Base-by-base conservation (phyloP, 768 basidiomycete species). In the Sporobolomyces phaffii region DNA sequence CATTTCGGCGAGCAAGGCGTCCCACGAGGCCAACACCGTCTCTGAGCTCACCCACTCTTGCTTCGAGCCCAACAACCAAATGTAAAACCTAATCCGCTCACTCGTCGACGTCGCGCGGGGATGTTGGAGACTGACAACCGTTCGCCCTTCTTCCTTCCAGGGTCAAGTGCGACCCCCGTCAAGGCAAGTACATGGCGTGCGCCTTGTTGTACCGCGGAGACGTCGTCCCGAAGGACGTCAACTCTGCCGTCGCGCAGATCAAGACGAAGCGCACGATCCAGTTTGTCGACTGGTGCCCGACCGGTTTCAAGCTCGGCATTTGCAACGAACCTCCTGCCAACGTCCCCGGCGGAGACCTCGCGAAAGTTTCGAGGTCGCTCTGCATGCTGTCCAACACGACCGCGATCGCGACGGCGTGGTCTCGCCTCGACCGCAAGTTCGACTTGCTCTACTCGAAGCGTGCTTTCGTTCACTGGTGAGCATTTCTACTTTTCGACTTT, bases 341-440 rank as follows among this genome's bases (percentile, higher is more conserved):
- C 68, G 90, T 98, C 44, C 93, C 94, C 59, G 87, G 89, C 38
- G 94, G 94, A 65, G 94, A 98, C 75, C 86, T 97, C 72, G 94
- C 94, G 53, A 92, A 92, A 83, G 85, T 87, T 43, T 87, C 86
- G 50, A 88, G 94, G 75, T 92, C 90, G 77, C 84, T 98, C 74
- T 98, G 94, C 84, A 97, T 96, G 93, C 82, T 98, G 73, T 92
- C 91, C 74, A 92, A 91, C 81, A 92, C 90, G 63, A 91, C 90
- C 47, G 86, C 91, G 59, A 97, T 97, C 78, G 91, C 91, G 62
- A 83, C 87, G 65, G 94, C 94, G 7, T 98, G 94, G 94, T 85
- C 84, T 73, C 89, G 92, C 84, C 89, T 76, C 59, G 94, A 98
- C 80, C 87, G 94, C 83, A 98, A 98, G 80, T 98, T 98, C 79